Percentiles rank a stretch among this genome's conserved stretches.
These are phyloP conservation scores for Pelargonium cotyledonis DNA, from an alignment of 441 rosid genomes.

Conservation along the genomic window DNA sequence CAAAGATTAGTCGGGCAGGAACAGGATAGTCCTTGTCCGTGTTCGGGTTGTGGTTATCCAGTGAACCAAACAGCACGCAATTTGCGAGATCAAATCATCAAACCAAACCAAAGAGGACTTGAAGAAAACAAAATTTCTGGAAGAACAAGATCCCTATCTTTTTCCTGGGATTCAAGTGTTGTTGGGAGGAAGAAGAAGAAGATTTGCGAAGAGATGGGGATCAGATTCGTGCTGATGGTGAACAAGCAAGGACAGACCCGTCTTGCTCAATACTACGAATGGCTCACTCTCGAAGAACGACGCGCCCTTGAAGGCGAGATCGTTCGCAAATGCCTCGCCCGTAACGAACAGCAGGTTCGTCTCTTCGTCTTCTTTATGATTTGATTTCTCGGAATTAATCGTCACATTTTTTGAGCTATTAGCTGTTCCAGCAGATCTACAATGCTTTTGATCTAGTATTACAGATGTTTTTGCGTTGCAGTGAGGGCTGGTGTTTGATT, in stretches of 20 bases:
- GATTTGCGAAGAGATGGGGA: conserved; percentile 48
- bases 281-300: conserved; percentile 96
- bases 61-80: not conserved
- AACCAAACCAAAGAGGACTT: too few relatives aligned
- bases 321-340: conserved; percentile 98
- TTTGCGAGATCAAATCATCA: not conserved
- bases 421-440: too few relatives aligned
- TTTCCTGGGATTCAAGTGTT: too few relatives aligned
- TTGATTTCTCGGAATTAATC: not conserved
- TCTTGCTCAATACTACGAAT: conserved; percentile 93
- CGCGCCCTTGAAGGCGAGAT: conserved; percentile 98
- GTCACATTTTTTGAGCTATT: too few relatives aligned
- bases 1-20: too few relatives aligned
- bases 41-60: too few relatives aligned
- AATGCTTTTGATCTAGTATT: too few relatives aligned
- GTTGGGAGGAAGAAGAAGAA: too few relatives aligned
- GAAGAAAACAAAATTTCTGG: not conserved
- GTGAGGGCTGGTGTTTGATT: too few relatives aligned
- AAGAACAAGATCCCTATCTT: not conserved
- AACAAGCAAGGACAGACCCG: conserved; percentile 99
- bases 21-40: too few relatives aligned
- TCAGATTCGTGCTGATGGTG: conserved; percentile 85
- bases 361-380: not conserved
- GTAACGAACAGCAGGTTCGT: conserved; percentile 78
- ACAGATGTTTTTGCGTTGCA: too few relatives aligned